Percentiles rank a stretch among this genome's conserved stretches.
phyloP scores from a whole-genome alignment of 2,329 filamentous ascomycete species.

The Diaporthe humulicola region DNA sequence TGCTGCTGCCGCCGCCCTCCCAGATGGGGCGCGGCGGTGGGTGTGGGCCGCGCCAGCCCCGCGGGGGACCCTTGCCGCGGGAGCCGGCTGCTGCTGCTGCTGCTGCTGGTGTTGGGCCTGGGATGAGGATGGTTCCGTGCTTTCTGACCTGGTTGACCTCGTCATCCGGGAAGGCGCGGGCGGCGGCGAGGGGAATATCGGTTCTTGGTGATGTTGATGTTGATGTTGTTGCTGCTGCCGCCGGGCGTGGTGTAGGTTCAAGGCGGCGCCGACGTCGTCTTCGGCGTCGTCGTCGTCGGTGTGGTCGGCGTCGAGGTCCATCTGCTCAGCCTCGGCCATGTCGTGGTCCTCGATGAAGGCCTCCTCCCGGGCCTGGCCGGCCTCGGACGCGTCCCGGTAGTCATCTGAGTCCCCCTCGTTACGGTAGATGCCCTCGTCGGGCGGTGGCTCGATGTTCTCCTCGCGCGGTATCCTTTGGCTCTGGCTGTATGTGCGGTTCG shows the following conservation, averaged over 20 bases:
- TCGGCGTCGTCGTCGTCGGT: neutral
- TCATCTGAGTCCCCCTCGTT: conserved; percentile 37
- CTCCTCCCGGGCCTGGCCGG: neutral
- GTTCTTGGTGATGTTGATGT: neutral
- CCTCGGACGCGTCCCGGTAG: conserved; percentile 17
- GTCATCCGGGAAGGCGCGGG: conserved; percentile 35
- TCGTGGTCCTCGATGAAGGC: conserved; percentile 30
- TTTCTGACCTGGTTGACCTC: conserved; percentile 37
- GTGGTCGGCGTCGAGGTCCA: conserved; percentile 18
- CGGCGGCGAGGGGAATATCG: conserved; percentile 22
- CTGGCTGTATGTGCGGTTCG: conserved; percentile 24
- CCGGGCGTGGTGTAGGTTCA: conserved; percentile 18
- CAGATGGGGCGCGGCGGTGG: conserved; percentile 10
- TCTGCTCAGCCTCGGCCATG: conserved; percentile 28
- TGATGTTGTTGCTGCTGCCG: neutral
- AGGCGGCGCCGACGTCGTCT: neutral
- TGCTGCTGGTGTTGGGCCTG: conserved; percentile 7
- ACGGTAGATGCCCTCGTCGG: conserved; percentile 37
- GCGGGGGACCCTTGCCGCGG: conserved; percentile 10
- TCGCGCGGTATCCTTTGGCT: conserved; percentile 4
- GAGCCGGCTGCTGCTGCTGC: neutral
- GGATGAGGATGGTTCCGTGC: conserved; percentile 23
- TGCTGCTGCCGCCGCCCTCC: conserved; percentile 4
- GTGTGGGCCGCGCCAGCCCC: conserved; percentile 13
- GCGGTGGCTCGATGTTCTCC: conserved; percentile 19